Conservation (phyloP, 306 rosid species). For the Boehmeria nivea region DNA sequence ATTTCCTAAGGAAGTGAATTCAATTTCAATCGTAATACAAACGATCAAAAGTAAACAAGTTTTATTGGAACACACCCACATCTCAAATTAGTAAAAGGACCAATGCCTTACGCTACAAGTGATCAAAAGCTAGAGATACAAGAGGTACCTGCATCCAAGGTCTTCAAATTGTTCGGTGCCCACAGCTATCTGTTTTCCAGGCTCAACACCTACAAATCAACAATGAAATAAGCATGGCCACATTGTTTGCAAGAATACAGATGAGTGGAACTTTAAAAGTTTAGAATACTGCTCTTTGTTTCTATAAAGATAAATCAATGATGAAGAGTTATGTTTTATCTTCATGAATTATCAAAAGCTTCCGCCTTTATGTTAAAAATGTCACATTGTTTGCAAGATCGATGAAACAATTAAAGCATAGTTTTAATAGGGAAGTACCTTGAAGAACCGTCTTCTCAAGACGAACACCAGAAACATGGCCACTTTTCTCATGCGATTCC, state of each 20-base stretch:
- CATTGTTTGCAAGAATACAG: neutral
- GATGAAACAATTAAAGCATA: neutral
- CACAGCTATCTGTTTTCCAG: slow-evolving; percentile 66
- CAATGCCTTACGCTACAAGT: neutral
- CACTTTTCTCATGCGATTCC: slow-evolving; percentile 43
- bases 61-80: too few species aligned
- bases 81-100: neutral
- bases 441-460: slow-evolving; percentile 75
- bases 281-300: neutral
- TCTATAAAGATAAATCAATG: neutral
- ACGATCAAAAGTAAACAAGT: too few species aligned
- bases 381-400: neutral
- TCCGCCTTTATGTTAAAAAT: too few species aligned
- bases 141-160: slow-evolving; percentile 66
- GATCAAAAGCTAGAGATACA: neutral
- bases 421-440: slow-evolving; percentile 32
- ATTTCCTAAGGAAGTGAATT: too few species aligned
- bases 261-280: neutral
- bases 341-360: too few species aligned
- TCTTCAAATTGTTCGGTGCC: slow-evolving; percentile 78
- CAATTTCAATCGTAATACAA: too few species aligned
- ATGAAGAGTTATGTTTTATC: neutral
- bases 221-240: slow-evolving; percentile 13
- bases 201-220: slow-evolving; percentile 51
- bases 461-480: slow-evolving; percentile 51